These are phyloP conservation scores for Sideroxylon spinosum DNA, from an alignment of 179 eudicot genomes.

Conservation along the genomic window DNA sequence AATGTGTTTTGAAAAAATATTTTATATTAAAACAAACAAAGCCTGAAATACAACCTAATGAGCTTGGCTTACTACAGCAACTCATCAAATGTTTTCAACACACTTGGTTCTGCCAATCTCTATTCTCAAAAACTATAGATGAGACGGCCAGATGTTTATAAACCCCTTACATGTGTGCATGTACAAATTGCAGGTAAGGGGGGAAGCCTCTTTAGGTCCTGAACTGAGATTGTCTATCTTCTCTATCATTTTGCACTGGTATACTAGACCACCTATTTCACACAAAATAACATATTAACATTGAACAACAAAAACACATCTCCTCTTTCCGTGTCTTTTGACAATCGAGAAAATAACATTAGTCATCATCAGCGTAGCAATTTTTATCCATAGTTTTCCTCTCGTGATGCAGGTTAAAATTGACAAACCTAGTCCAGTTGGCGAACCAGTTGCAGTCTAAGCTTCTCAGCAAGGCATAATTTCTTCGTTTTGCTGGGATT, in stretches of 20 bases:
- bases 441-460: constrained; percentile 45
- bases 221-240: constrained; percentile 36
- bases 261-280: constrained; percentile 25
- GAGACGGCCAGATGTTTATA: constrained; percentile 16
- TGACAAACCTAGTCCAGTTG: constrained; percentile 33
- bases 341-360: neutral
- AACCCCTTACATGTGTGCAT: constrained; percentile 28
- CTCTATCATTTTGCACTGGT: constrained; percentile 37
- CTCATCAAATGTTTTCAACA: neutral
- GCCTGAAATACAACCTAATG: too few relatives aligned
- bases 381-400: neutral
- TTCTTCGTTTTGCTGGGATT: neutral
- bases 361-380: neutral
- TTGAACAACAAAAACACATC: neutral
- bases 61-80: neutral
- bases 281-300: constrained; percentile 3
- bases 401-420: constrained; percentile 31
- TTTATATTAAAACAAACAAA: too few relatives aligned
- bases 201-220: constrained; percentile 32
- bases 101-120: neutral
- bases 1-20: neutral
- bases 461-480: constrained; percentile 18
- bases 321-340: neutral
- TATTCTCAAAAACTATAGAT: constrained; percentile 3
- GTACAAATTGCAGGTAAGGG: constrained; percentile 34